Evolutionary conservation across 2,329 filamentous ascomycete genomes (phyloP), one percentile per base, ranked within the genome.

Genomic region (Pseudonectria buxi): DNA sequence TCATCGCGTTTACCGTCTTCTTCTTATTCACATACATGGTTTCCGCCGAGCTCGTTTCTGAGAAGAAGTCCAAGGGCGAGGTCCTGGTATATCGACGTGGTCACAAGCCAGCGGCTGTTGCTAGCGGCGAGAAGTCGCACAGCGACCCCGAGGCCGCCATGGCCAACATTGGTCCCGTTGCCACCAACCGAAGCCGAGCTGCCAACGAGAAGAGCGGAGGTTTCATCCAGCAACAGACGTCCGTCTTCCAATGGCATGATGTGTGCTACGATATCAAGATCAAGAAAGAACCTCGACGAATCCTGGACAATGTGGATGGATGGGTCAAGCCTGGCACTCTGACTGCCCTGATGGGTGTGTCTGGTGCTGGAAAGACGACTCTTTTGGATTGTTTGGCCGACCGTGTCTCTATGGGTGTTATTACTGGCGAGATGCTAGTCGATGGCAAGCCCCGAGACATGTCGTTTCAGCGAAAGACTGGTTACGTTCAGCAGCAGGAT

Each of bases 291-390:
- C 65, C 71, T 2, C 76, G 87, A 12, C 78, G 82, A 28, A 84
- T 95, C 51, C 67, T 95, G 40, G 81, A 95, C 50, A 70, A 92
- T 43, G 85, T 95, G 10, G 84, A 94, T 54, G 89, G 89, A 25
- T 95, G 86, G 85, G 87, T 95, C 40, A 92, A 94, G 62, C 89
- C 89, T 3, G 89, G 89, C 40, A 94, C 86, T 12, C 61, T 94
- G 35, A 95, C 88, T 10, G 88, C 86, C 26, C 70, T 94, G 3
- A 95, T 95, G 88, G 85, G 87, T 64, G 86, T 89, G 7, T 88
- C 83, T 24, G 88, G 89, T 47, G 89, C 89, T n/a, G 89, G 89
- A 39, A 95, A 95, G 62, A 95, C 89, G 0, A 95, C 89, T 1
- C 74, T 95, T 18, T 67, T 95, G 24, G 86, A 95, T 61, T 85